Base-by-base conservation (phyloP, 192 early-diverging fungal species). In the Umbelopsis isabellina region DNA sequence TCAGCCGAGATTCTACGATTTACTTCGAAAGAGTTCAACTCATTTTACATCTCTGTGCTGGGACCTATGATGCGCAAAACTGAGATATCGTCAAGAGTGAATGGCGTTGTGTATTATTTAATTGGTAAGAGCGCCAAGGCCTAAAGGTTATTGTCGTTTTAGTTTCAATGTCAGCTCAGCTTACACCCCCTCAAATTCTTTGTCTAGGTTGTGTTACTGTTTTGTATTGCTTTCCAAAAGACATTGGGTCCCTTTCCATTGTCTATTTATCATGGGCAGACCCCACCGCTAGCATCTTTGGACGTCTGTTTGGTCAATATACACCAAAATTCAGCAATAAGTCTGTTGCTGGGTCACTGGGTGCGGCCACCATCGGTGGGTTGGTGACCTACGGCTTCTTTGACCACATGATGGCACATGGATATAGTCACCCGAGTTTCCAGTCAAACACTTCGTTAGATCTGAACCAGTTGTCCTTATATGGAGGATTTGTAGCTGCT, bases 241-340 rank as follows among this genome's bases (percentile, higher is more conserved):
- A 84, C 41, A 77, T 84, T 58, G 80, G 75, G 13, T 55, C 80
- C 9, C 33, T 84, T 20, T 81, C 82, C 27, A 84, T 84, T 47
- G 50, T 84, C 18, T 82, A 79, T 47, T 49, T 84, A 23, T 79
- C 80, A 12, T 84, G 82, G 82, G 64, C 75, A n/a, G 82, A 84
- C 50, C 80, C 82, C 4, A 81, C 82, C 1, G 82, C 82, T 21
- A 79, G 77, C 22, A 70, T 79, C 33, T 68, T 67, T 46, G 82
- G 82, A 35, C 74, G 77, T 45, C 61, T 76, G 35, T 81, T 58
- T 68, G 82, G 82, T 46, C 68, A 75, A 20, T 75, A 79, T 23
- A 84, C 82, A 10, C 78, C 72, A 52, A 64, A 49, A 20, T 81
- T 71, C 35, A 68, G 66, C 13, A 79, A 74, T 41, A 84, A 84